Evolutionary conservation across 371 early-diverging fungal genomes (phyloP).

Genomic region (Mortierella sp.): DNA sequence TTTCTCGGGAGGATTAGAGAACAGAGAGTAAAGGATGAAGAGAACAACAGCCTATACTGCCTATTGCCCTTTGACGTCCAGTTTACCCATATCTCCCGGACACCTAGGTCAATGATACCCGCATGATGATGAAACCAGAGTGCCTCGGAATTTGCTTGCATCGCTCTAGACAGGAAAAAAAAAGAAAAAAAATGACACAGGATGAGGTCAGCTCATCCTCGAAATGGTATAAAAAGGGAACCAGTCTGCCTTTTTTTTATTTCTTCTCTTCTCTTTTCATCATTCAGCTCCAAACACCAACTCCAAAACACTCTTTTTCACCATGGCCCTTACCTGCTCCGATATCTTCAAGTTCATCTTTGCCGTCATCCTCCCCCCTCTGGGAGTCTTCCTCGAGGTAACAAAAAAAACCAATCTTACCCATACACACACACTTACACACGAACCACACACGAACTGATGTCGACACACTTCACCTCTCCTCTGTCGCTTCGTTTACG

Average conservation of each 20-base stretch:
- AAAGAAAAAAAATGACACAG: neutral
- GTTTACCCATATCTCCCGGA: no score
- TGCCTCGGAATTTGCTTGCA: neutral
- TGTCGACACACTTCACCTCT: neutral
- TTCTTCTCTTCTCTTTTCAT: neutral
- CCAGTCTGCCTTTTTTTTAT: neutral
- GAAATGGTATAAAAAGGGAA: neutral
- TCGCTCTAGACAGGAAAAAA: neutral
- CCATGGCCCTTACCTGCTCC: slow-evolving; percentile 56
- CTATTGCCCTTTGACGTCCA: no score
- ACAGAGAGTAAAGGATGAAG: no score
- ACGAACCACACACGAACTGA: no score
- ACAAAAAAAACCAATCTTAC: neutral
- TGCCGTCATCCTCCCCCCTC: slow-evolving; percentile 59
- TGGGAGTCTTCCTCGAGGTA: slow-evolving; percentile 62
- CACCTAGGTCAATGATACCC: no score
- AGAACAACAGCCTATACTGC: no score
- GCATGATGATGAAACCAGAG: neutral
- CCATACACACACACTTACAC: no score
- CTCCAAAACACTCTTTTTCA: neutral
- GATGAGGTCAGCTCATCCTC: neutral
- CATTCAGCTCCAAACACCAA: neutral
- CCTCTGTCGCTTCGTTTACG: neutral
- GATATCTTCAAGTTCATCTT: slow-evolving; percentile 60
- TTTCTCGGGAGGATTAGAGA: no score